Conservation (phyloP, 352 stramenopile genomes). For the Phytophthora crassamura region DNA sequence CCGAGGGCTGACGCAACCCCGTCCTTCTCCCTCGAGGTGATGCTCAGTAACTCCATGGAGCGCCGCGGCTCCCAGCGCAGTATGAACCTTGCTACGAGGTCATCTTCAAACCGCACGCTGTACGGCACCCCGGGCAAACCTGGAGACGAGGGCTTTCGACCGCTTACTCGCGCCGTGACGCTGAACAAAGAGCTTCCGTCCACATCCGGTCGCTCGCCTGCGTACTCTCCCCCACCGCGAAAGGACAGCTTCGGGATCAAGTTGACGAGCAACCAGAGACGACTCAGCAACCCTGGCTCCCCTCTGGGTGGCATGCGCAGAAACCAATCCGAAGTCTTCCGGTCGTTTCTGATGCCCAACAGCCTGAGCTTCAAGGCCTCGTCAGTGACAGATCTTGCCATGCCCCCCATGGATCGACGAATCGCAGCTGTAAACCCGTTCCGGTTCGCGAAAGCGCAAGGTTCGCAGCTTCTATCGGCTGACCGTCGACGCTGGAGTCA, state of each 20-base stretch:
- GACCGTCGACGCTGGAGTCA: slow-evolving; percentile 97
- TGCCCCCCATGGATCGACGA: slow-evolving; percentile 6
- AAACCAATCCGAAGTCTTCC: slow-evolving; percentile 49
- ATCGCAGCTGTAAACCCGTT: slow-evolving; percentile 54
- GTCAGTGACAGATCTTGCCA: slow-evolving; percentile 21
- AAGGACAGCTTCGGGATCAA: slow-evolving; percentile 16
- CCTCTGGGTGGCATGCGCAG: slow-evolving; percentile 31
- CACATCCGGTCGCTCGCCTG: slow-evolving; percentile 18
- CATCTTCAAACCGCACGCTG: slow-evolving; percentile 8
- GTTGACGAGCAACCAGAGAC: slow-evolving; percentile 22
- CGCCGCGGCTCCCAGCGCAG: slow-evolving; percentile 15
- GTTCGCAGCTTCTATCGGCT: slow-evolving; percentile 51
- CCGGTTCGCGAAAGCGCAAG: slow-evolving; percentile 48
- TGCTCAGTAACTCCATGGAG: slow-evolving; percentile 31
- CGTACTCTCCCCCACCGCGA: slow-evolving; percentile 15
- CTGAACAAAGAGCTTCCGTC: slow-evolving; percentile 35
- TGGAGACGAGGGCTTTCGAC: slow-evolving; percentile 35
- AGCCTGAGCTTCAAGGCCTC: slow-evolving; percentile 34
- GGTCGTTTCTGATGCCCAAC: slow-evolving; percentile 16
- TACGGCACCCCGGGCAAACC: slow-evolving; percentile 34
- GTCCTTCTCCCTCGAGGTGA: slow-evolving; percentile 33
- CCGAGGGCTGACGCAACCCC: slow-evolving; percentile 16
- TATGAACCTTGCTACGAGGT: slow-evolving; percentile 7
- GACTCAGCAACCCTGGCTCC: slow-evolving; percentile 34
- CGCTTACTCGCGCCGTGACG: slow-evolving; percentile 37